Base-by-base conservation (phyloP, 352 stramenopile genomes). In the Phytophthora foliorum region DNA sequence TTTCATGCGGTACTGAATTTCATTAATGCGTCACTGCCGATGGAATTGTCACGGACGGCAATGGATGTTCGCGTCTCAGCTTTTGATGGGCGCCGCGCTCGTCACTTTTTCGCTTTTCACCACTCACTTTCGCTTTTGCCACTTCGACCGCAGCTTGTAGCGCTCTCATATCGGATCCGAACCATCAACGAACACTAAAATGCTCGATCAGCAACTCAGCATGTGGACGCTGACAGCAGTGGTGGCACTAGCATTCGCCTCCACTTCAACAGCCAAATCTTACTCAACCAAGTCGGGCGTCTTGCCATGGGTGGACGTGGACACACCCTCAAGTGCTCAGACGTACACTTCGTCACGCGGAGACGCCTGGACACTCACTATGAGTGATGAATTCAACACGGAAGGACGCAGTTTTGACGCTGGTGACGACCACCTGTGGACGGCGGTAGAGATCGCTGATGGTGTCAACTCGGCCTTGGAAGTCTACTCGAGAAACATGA, bases 341-440 rank as follows among this genome's bases (percentile, higher is more conserved):
- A 72, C 48, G 3, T 86, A 87, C 57, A 66, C 67, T 9, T 81
- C 62, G 11, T 86, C 86, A 8, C 73, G 84, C 25, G 87, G 87
- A 22, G 80, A 86, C 13, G 45, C 27, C 4, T 91, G 81, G 80
- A 70, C 89, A 11, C 67, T 94, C 34, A 75, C 84, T 5, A 91
- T 93, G 80, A 93, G 83, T 57, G 59, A 78, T 42, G 64, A 77
- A 42, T 74, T 73, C 36, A 74, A 70, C 53, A 67, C 58, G 3
- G 66, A 89, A 2, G 76, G 74, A 21, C 85, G 95, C 6, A 87
- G 55, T 1, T 99, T 99, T 75, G 57, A 86, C 31, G 90, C 98
- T 39, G 97, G 97, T 11, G 63, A 88, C 8, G 97, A 99, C 80
- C 92, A 97, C 32, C 78, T 93, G 31, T 99, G 97, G 97, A 98